These are phyloP conservation scores for Nicotiana benthamiana DNA, from an alignment of 257 asterid species.

Conservation along the genomic window DNA sequence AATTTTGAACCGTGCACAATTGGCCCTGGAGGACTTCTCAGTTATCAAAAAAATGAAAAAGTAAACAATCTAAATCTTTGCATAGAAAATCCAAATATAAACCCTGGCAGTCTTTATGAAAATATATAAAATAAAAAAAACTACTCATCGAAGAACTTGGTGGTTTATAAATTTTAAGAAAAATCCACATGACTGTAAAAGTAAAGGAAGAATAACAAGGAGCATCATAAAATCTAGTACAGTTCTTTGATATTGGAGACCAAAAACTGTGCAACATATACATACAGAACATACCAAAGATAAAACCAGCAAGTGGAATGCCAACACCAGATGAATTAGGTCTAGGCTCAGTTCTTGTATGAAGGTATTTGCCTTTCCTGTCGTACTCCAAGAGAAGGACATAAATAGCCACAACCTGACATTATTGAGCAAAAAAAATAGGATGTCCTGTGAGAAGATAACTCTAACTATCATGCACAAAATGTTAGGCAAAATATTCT, in stretches of 20 bases:
- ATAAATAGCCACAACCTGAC: conserved; percentile 62
- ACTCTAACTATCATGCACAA: not conserved
- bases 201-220: not conserved
- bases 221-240: not conserved
- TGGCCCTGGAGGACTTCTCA: too few relatives aligned
- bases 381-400: conserved; percentile 46
- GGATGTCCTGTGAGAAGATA: conserved; percentile 5
- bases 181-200: not conserved
- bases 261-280: not conserved
- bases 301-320: conserved; percentile 68
- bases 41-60: not conserved
- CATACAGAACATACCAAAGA: conserved; percentile 50
- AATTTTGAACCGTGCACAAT: too few relatives aligned
- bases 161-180: not conserved
- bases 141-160: not conserved
- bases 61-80: not conserved
- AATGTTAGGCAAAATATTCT: not conserved
- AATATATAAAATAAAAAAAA: not conserved
- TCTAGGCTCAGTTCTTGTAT: conserved; percentile 20
- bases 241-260: not conserved
- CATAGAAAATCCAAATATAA: not conserved
- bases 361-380: conserved; percentile 15
- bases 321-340: conserved; percentile 20
- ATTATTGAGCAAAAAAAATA: not conserved
- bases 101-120: not conserved